phyloP scores from a whole-genome alignment of 1,284 basidiomycete genomes.

The Puccinia triticina region DNA sequence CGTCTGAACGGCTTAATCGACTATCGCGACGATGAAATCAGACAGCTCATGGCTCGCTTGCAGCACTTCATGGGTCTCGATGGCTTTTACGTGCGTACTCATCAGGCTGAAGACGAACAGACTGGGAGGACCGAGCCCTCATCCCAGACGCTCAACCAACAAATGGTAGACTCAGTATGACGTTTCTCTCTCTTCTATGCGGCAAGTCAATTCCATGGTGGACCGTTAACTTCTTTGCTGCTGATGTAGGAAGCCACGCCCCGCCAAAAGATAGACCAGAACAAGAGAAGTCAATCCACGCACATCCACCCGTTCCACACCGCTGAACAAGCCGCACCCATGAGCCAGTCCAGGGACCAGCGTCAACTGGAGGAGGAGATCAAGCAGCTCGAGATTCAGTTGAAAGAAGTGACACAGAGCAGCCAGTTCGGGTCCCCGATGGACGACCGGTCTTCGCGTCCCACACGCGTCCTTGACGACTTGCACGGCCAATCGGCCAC shows the following conservation, averaged over 20 bases:
- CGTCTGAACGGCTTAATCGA: constrained; percentile 33
- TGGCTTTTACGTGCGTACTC: constrained; percentile 41
- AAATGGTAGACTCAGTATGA: background rate
- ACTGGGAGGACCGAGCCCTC: background rate
- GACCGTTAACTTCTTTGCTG: background rate
- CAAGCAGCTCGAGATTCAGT: constrained; percentile 11
- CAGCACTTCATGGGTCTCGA: constrained; percentile 47
- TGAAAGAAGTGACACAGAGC: constrained; percentile 16
- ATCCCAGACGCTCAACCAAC: constrained; percentile 4
- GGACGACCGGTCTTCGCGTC: background rate
- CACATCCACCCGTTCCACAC: background rate
- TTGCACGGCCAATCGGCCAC: background rate
- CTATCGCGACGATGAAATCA: constrained; percentile 43
- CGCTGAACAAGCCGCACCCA: background rate
- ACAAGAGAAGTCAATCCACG: background rate
- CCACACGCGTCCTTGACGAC: background rate
- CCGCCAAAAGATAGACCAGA: constrained; percentile 17
- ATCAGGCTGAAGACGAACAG: constrained; percentile 8
- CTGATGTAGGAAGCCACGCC: constrained; percentile 27
- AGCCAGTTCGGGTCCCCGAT: constrained; percentile 20
- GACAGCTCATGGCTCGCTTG: constrained; percentile 34
- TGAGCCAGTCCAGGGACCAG: constrained; percentile 7
- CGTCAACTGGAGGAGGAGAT: constrained; percentile 33
- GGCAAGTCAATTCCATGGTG: background rate
- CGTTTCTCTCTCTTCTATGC: constrained; percentile 1